Percentiles rank a stretch among this genome's conserved stretches.
Evolutionary conservation across 257 asterid species (phyloP).

Genomic region (Cordia subcordata): DNA sequence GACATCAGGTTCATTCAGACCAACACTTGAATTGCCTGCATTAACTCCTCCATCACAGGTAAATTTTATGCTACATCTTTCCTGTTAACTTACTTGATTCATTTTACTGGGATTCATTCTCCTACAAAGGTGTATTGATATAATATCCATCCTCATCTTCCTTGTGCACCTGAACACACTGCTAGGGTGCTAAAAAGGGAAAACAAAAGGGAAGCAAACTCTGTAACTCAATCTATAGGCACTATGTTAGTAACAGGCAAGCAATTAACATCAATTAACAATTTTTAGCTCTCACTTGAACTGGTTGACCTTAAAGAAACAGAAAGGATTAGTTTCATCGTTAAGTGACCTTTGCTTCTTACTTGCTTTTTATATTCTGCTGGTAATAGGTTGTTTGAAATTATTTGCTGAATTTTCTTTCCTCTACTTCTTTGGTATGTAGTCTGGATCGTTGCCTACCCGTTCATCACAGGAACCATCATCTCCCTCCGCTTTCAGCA

Average conservation of each 20-base stretch:
- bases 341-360: neutral
- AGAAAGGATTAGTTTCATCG: neutral
- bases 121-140: no score
- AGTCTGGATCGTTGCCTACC: slow-evolving; percentile 57
- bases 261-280: neutral
- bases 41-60: slow-evolving; percentile 65
- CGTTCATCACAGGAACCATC: slow-evolving; percentile 38
- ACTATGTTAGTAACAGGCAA: no score
- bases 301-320: neutral
- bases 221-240: no score
- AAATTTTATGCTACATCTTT: slow-evolving; percentile 9
- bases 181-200: no score
- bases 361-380: neutral
- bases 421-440: slow-evolving; percentile 12
- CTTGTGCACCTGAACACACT: no score
- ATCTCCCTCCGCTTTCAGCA: slow-evolving; percentile 56
- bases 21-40: slow-evolving; percentile 55
- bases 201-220: no score
- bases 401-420: slow-evolving; percentile 4
- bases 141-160: no score
- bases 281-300: neutral
- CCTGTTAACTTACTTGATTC: neutral
- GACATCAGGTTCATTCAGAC: slow-evolving; percentile 45
- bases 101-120: neutral
- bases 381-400: slow-evolving; percentile 2